phyloP scores from a whole-genome alignment of 2,329 filamentous ascomycete species.

The Fusarium sacchari region DNA sequence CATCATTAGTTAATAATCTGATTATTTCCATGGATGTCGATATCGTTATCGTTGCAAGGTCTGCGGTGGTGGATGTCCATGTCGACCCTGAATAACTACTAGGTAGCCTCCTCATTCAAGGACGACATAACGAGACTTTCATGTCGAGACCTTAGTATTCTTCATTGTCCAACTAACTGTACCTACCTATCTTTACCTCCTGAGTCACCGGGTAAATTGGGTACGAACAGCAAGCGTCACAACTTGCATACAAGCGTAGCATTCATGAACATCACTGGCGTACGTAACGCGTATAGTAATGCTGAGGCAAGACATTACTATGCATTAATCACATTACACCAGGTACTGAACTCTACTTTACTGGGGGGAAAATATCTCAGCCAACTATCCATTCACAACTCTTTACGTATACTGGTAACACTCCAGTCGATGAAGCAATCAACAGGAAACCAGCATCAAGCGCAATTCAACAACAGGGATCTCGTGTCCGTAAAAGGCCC shows the following conservation, averaged over 20 bases:
- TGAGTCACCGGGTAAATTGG: background rate
- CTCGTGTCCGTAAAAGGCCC: constrained; percentile 33
- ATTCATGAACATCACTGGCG: constrained; percentile 6
- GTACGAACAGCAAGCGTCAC: constrained; percentile 3
- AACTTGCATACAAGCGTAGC: constrained; percentile 20
- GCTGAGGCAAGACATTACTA: constrained; percentile 31
- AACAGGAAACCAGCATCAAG: background rate
- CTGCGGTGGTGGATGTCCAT: constrained; percentile 17
- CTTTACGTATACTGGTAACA: background rate
- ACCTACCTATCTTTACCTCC: background rate
- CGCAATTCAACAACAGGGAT: constrained; percentile 19
- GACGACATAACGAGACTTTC: constrained; percentile 9
- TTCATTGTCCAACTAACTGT: background rate
- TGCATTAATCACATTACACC: background rate
- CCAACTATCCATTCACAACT: background rate
- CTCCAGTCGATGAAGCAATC: background rate
- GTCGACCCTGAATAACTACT: background rate
- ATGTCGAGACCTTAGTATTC: background rate
- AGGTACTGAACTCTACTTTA: no score
- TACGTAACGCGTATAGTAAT: constrained; percentile 15
- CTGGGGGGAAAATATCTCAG: constrained; percentile 1
- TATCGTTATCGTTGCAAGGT: background rate
- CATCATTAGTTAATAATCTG: background rate
- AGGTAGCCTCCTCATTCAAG: background rate
- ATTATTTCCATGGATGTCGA: background rate